These are phyloP conservation scores for Neurospora discreta DNA, from an alignment of 495 filamentous ascomycete genomes.

Conservation along the genomic window DNA sequence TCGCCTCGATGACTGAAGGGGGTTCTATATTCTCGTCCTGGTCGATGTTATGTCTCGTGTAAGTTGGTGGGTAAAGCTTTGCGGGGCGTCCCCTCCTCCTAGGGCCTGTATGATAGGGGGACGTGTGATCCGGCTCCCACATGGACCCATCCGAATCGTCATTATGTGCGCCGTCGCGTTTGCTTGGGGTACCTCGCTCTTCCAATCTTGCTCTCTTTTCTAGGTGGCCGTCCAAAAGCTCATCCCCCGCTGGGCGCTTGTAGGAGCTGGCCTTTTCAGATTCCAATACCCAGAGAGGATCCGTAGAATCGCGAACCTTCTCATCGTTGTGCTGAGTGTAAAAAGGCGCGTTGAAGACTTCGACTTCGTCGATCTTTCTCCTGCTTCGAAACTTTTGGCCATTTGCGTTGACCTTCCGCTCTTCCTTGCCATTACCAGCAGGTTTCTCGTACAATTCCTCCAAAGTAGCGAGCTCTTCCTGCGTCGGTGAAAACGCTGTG, in stretches of 20 bases:
- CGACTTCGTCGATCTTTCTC: constrained; percentile 21
- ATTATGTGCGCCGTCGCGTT: neutral
- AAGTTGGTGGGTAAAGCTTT: neutral
- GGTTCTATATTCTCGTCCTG: constrained; percentile 3
- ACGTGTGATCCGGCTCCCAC: neutral
- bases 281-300: constrained; percentile 11
- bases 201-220: constrained; percentile 8
- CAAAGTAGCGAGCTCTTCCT: constrained; percentile 23
- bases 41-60: neutral
- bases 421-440: constrained; percentile 1
- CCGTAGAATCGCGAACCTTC: neutral
- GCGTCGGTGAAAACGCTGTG: constrained; percentile 27
- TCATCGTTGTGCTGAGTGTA: constrained; percentile 15
- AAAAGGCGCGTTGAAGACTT: constrained; percentile 26
- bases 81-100: neutral
- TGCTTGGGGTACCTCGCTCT: neutral
- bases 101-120: neutral
- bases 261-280: constrained; percentile 2
- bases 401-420: constrained; percentile 14
- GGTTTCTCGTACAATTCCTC: constrained; percentile 14
- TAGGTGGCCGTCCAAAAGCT: neutral
- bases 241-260: constrained; percentile 10
- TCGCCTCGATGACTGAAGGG: constrained; percentile 18
- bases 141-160: neutral
- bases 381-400: constrained; percentile 20